Evolutionary conservation across 2,329 filamentous ascomycete species (phyloP).

Genomic region (Seiridium unicorne): DNA sequence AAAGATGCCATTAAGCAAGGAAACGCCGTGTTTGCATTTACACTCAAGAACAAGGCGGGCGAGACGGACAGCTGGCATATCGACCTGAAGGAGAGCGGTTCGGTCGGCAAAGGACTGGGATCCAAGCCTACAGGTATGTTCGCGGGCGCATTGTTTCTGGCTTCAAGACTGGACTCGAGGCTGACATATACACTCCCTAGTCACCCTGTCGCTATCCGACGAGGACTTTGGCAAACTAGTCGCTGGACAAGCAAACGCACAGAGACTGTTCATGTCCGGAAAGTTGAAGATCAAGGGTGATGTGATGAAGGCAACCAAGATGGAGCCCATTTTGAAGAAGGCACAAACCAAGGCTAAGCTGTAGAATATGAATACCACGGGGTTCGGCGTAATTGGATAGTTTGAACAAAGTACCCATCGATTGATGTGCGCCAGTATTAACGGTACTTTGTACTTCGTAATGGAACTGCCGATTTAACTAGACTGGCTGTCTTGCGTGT

Average conservation of each 20-base stretch:
- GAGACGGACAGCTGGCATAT: constrained; percentile 89
- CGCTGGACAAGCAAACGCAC: constrained; percentile 85
- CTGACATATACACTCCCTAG: constrained; percentile 39
- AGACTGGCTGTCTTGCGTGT: too few relatives aligned
- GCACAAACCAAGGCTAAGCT: constrained; percentile 82
- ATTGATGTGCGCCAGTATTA: too few relatives aligned
- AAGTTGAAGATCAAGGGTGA: constrained; percentile 98
- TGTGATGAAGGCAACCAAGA: constrained; percentile 97
- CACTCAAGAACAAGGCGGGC: constrained; percentile 81
- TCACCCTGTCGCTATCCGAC: constrained; percentile 83
- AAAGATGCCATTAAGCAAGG: constrained; percentile 87
- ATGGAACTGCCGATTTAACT: too few relatives aligned
- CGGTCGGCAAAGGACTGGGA: constrained; percentile 74
- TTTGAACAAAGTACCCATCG: too few relatives aligned
- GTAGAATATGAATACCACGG: constrained; percentile 39
- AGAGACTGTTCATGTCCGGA: constrained; percentile 95
- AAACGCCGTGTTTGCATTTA: constrained; percentile 86
- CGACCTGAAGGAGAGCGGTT: constrained; percentile 88
- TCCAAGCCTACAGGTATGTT: constrained; percentile 79
- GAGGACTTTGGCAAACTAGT: constrained; percentile 84
- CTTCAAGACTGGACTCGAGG: neutral
- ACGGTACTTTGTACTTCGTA: too few relatives aligned
- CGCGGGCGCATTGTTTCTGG: too few relatives aligned
- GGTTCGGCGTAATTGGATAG: too few relatives aligned
- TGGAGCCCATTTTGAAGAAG: constrained; percentile 90